A percentile compares a stretch with the other conserved stretches of the same genome.
Evolutionary conservation across 73 alveolate genomes (phyloP).

Genomic region (Tetrahymena borealis): DNA sequence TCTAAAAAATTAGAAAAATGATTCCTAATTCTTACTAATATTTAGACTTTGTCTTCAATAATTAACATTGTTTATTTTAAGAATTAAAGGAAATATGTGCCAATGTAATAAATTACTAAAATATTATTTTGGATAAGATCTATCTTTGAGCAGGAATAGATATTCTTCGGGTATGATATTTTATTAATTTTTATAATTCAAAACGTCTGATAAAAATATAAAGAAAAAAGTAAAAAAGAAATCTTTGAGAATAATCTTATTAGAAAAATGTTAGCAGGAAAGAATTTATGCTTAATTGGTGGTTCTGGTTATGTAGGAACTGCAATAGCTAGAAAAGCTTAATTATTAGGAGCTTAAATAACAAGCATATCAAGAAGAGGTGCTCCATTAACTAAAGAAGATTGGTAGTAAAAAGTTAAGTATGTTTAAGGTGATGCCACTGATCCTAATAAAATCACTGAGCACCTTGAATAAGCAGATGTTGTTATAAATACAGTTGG

Average conservation of each 20-base stretch:
- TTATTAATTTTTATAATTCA: not conserved
- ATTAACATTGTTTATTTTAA: too few relatives aligned
- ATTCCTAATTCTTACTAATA: too few relatives aligned
- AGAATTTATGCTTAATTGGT: not conserved
- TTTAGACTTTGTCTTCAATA: too few relatives aligned
- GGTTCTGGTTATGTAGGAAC: not conserved
- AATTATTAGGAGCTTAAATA: not conserved
- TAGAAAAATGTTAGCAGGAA: not conserved
- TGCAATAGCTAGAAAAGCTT: not conserved
- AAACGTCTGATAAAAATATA: not conserved
- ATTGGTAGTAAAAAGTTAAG: not conserved
- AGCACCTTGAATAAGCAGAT: not conserved
- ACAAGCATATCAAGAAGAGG: not conserved
- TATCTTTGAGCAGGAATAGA: not conserved
- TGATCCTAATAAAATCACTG: not conserved
- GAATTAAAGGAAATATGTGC: too few relatives aligned
- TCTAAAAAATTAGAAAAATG: too few relatives aligned
- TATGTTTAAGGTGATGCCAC: not conserved
- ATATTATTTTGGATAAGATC: too few relatives aligned
- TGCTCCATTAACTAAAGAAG: not conserved
- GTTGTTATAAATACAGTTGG: not conserved
- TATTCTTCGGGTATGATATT: not conserved
- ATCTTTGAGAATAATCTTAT: not conserved
- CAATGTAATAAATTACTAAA: too few relatives aligned
- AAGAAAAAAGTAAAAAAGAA: not conserved